Percentiles rank a stretch among this genome's conserved stretches.
These are phyloP conservation scores for Metschnikowia peoriensis DNA, from an alignment of 805 yeast genomes.

Conservation along the genomic window DNA sequence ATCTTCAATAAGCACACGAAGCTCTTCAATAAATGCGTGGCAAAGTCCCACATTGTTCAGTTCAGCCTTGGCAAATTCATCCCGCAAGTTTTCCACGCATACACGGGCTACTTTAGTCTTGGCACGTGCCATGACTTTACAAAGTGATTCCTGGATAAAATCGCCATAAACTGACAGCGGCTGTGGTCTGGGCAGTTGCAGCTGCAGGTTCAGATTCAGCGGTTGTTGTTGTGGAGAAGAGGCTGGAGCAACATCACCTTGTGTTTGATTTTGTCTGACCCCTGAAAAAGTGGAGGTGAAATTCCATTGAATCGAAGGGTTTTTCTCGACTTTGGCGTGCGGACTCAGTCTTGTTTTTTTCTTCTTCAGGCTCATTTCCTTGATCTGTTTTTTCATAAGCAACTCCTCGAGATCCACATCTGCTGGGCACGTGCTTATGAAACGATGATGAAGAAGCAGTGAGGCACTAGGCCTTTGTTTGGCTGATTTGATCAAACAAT, in stretches of 20 bases:
- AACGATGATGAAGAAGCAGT: constrained; percentile 52
- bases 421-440: constrained; percentile 35
- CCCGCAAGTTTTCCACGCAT: constrained; percentile 44
- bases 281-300: constrained; percentile 15
- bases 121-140: constrained; percentile 51
- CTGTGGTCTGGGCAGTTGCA: constrained; percentile 2
- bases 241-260: neutral
- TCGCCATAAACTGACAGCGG: constrained; percentile 13
- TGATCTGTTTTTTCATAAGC: constrained; percentile 7
- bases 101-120: constrained; percentile 45
- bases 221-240: neutral
- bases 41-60: constrained; percentile 58
- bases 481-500: constrained; percentile 71
- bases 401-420: constrained; percentile 13
- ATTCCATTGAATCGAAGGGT: constrained; percentile 13
- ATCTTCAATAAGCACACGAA: constrained; percentile 22
- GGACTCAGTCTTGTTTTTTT: constrained; percentile 3
- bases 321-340: constrained; percentile 18
- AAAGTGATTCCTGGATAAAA: constrained; percentile 10
- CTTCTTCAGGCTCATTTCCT: constrained; percentile 26
- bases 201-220: neutral
- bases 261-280: neutral
- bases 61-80: constrained; percentile 46
- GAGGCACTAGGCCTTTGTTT: constrained; percentile 59
- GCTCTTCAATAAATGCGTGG: constrained; percentile 66